Evolutionary conservation across 1,284 basidiomycete genomes (phyloP).

Genomic region (Fomitopsis betulina): DNA sequence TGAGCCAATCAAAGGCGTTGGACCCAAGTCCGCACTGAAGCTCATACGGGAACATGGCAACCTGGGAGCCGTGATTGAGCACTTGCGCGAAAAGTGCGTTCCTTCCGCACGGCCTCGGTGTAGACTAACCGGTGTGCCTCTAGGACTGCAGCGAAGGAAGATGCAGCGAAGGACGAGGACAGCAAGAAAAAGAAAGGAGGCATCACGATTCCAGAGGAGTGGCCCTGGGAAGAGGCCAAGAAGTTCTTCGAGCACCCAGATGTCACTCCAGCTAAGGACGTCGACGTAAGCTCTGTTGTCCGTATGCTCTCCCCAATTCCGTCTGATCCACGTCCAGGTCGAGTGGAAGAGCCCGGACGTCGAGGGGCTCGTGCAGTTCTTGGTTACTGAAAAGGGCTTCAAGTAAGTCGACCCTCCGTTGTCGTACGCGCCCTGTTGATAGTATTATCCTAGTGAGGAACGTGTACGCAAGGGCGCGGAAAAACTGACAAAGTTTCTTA

Average conservation of each 20-base stretch:
- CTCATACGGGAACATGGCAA: conserved; percentile 85
- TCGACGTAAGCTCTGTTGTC: conserved; percentile 61
- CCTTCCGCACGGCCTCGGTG: too few species aligned
- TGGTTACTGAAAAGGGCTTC: conserved; percentile 96
- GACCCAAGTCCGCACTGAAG: conserved; percentile 95
- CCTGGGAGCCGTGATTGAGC: conserved; percentile 78
- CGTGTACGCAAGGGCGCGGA: conserved; percentile 94
- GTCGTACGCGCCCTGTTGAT: neutral
- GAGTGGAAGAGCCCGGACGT: conserved; percentile 95
- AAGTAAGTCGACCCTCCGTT: conserved; percentile 54
- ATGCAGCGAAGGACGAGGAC: conserved; percentile 36
- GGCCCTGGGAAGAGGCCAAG: conserved; percentile 96
- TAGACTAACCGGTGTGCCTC: neutral
- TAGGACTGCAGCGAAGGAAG: conserved; percentile 50
- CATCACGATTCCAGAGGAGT: conserved; percentile 83
- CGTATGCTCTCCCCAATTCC: neutral
- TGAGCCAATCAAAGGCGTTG: conserved; percentile 93
- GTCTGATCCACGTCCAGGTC: conserved; percentile 46
- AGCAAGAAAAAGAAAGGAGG: conserved; percentile 64
- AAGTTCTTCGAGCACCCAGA: conserved; percentile 87
- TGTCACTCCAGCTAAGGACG: conserved; percentile 78
- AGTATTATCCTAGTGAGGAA: conserved; percentile 68
- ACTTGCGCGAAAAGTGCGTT: conserved; percentile 72
- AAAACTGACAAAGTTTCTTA: conserved; percentile 85
- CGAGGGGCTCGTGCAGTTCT: conserved; percentile 91